Percentiles rank a stretch among this genome's conserved stretches.
Evolutionary conservation across 768 basidiomycete species (phyloP).

Genomic region (Boletellus ananas): DNA sequence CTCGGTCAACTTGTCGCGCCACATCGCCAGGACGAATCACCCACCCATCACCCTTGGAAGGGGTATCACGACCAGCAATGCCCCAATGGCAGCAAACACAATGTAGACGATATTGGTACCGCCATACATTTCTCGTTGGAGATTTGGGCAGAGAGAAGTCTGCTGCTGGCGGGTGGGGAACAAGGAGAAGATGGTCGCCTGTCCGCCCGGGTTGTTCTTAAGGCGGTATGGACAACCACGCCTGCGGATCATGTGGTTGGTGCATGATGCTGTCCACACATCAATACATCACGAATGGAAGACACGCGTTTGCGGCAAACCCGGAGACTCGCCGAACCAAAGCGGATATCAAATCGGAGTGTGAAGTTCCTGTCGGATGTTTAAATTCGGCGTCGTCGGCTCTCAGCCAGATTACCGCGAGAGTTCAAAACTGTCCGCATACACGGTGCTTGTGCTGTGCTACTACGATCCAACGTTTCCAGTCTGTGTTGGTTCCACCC

Average conservation of each 20-base stretch:
- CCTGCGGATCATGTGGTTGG: neutral
- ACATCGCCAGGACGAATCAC: neutral
- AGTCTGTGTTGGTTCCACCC: too few species aligned
- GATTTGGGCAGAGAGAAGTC: neutral
- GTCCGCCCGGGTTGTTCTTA: neutral
- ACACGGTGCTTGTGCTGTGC: too few species aligned
- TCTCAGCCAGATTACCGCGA: too few species aligned
- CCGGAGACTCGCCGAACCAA: too few species aligned
- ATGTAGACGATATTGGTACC: slow-evolving; percentile 19
- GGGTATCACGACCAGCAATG: slow-evolving; percentile 42
- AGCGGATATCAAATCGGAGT: too few species aligned
- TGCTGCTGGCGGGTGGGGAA: neutral
- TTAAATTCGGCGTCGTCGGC: too few species aligned
- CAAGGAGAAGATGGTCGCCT: neutral
- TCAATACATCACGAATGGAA: neutral
- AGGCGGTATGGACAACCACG: neutral
- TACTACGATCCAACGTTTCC: too few species aligned
- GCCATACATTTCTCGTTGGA: slow-evolving; percentile 5
- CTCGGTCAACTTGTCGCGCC: neutral
- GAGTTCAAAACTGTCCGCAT: too few species aligned
- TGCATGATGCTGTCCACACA: neutral
- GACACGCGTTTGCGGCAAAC: neutral
- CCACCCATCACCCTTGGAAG: slow-evolving; percentile 55
- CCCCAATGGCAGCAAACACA: slow-evolving; percentile 36
- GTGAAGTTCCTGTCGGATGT: too few species aligned